Percentiles rank a stretch among this genome's conserved stretches.
Conservation (phyloP, 306 rosid species). For the Heteromeles arbutifolia region DNA sequence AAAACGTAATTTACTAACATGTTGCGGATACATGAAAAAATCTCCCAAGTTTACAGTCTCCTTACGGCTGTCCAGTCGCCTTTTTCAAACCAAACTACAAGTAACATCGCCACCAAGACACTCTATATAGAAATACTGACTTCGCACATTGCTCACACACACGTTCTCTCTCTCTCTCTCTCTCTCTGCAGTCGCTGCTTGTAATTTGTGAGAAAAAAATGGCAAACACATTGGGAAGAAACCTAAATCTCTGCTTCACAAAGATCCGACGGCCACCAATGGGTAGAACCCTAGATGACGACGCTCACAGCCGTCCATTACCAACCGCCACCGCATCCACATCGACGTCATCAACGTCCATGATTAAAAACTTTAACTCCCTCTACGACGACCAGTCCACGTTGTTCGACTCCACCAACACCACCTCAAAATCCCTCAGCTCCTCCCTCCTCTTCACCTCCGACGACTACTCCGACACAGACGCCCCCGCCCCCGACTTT, state of each 20-base stretch:
- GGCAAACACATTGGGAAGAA: slow-evolving; percentile 42
- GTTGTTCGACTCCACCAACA: slow-evolving; percentile 10
- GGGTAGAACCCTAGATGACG: slow-evolving; percentile 14
- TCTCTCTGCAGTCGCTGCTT: not conserved
- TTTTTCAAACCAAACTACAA: not conserved
- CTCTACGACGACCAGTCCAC: slow-evolving; percentile 51
- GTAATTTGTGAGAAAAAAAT: slow-evolving; percentile 14
- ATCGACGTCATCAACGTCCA: slow-evolving; percentile 16
- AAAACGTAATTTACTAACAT: too few species aligned
- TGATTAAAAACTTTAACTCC: slow-evolving; percentile 73
- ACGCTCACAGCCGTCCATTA: slow-evolving; percentile 17
- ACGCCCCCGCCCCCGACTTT: slow-evolving; percentile 30
- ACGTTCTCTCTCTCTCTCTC: not conserved
- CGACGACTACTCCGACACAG: not conserved
- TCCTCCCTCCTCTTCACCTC: slow-evolving; percentile 27
- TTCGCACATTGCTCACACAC: not conserved
- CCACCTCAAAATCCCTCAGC: slow-evolving; percentile 18
- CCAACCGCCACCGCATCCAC: slow-evolving; percentile 3
- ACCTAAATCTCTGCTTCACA: slow-evolving; percentile 58
- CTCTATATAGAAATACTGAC: not conserved
- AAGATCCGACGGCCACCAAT: slow-evolving; percentile 42
- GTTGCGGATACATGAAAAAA: too few species aligned
- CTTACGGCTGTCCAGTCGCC: too few species aligned
- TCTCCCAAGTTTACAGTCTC: too few species aligned
- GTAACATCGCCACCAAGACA: not conserved